A percentile compares a stretch with the other conserved stretches of the same genome.
Conservation (phyloP, 2,329 filamentous ascomycete species). For the Ceratocystis albifundus region DNA sequence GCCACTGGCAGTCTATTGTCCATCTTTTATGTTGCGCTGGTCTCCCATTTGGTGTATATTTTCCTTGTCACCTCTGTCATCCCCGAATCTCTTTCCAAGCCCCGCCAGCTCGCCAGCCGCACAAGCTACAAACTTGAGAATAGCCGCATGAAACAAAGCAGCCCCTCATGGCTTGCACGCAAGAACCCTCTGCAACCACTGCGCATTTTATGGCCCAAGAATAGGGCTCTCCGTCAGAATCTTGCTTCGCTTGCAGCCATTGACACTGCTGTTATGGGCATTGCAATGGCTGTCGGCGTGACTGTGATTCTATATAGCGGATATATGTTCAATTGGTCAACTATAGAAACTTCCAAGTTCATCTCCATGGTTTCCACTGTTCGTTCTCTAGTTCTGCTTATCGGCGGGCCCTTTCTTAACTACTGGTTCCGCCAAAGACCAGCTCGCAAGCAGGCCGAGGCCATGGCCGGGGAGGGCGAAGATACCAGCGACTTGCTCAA, state of each 20-base stretch:
- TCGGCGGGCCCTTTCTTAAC: conserved; percentile 64
- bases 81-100: conserved; percentile 72
- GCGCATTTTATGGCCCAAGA: conserved; percentile 40
- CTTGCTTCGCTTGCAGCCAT: conserved; percentile 68
- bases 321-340: conserved; percentile 70
- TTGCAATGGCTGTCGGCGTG: conserved; percentile 66
- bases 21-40: conserved; percentile 75
- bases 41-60: conserved; percentile 62
- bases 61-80: conserved; percentile 57
- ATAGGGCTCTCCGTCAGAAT: conserved; percentile 56
- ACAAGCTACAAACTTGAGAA: conserved; percentile 48
- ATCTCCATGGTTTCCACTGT: conserved; percentile 67
- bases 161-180: conserved; percentile 30
- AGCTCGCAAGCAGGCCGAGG: conserved; percentile 31
- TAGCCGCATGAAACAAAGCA: conserved; percentile 26
- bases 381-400: conserved; percentile 63
- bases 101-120: conserved; percentile 56
- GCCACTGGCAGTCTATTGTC: conserved; percentile 61
- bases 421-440: conserved; percentile 56
- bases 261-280: conserved; percentile 71
- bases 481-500: conserved; percentile 14
- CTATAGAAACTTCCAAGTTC: conserved; percentile 67
- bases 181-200: conserved; percentile 67
- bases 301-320: conserved; percentile 76
- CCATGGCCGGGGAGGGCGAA: conserved; percentile 22